These are phyloP conservation scores for Aspergillus pseudoterreus DNA, from an alignment of 2,329 filamentous ascomycete species.

Conservation along the genomic window DNA sequence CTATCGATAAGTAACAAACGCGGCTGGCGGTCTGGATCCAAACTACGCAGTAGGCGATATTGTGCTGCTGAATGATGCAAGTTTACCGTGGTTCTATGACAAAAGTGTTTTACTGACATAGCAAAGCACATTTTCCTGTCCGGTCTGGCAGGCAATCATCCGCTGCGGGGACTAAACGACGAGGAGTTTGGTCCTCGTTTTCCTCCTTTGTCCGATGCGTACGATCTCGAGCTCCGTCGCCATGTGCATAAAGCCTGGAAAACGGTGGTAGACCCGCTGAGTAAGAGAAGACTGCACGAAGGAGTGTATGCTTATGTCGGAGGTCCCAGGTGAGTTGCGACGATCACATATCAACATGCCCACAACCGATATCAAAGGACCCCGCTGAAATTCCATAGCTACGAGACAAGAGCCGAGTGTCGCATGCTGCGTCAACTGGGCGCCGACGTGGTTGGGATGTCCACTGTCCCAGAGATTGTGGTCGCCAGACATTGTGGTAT, in stretches of 20 bases:
- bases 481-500: conserved; percentile 63
- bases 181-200: conserved; percentile 62
- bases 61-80: conserved; percentile 61
- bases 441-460: conserved; percentile 69
- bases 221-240: conserved; percentile 59
- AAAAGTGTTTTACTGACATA: conserved; percentile 9
- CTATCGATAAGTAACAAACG: conserved; percentile 57
- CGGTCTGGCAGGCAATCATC: conserved; percentile 59
- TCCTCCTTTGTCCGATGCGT: conserved; percentile 62
- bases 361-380: not conserved
- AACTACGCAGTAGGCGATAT: conserved; percentile 63
- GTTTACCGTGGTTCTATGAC: conserved; percentile 13
- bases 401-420: conserved; percentile 64
- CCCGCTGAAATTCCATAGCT: conserved; percentile 36
- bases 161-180: conserved; percentile 59
- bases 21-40: conserved; percentile 63
- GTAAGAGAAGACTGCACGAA: conserved; percentile 55
- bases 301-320: conserved; percentile 64
- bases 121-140: conserved; percentile 60
- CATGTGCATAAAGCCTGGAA: conserved; percentile 57
- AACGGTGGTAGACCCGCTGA: conserved; percentile 43
- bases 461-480: conserved; percentile 65
- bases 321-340: conserved; percentile 54
- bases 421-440: conserved; percentile 58
- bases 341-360: not conserved